Evolutionary conservation across 2,329 filamentous ascomycete genomes (phyloP).

Genomic region (Acrocalymma vagum): DNA sequence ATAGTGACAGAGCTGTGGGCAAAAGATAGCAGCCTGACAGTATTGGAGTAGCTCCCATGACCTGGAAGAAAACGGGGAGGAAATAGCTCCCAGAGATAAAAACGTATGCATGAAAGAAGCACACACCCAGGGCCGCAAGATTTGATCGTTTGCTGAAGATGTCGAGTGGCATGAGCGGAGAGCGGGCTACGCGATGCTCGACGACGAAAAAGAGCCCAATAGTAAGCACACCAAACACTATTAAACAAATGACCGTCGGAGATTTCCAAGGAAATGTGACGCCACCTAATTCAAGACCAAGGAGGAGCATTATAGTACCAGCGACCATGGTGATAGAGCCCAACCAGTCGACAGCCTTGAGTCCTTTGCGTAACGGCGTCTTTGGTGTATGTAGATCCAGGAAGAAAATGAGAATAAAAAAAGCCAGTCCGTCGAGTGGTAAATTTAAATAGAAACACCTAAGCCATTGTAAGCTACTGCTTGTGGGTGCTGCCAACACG

Average conservation of each 20-base stretch:
- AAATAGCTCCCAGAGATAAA: slow-evolving; percentile 84
- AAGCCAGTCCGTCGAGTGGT: slow-evolving; percentile 67
- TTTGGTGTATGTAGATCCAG: slow-evolving; percentile 73
- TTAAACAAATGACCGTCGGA: slow-evolving; percentile 76
- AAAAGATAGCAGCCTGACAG: slow-evolving; percentile 78
- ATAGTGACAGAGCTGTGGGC: slow-evolving; percentile 73
- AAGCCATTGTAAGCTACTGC: not conserved
- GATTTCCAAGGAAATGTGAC: slow-evolving; percentile 78
- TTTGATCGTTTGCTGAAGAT: slow-evolving; percentile 75
- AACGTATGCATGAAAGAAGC: slow-evolving; percentile 77
- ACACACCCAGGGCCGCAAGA: slow-evolving; percentile 69
- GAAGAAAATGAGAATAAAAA: slow-evolving; percentile 66
- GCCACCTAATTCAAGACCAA: slow-evolving; percentile 87
- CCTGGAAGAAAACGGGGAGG: slow-evolving; percentile 86
- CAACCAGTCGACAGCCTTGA: slow-evolving; percentile 72
- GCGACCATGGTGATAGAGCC: slow-evolving; percentile 74
- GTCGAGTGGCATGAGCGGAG: slow-evolving; percentile 78
- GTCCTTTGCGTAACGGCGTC: slow-evolving; percentile 68
- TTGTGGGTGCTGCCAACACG: not conserved
- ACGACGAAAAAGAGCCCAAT: slow-evolving; percentile 74
- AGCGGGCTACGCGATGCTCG: slow-evolving; percentile 77
- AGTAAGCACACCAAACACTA: slow-evolving; percentile 74
- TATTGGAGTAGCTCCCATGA: slow-evolving; percentile 73
- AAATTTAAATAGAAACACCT: slow-evolving; percentile 70
- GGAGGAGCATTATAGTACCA: slow-evolving; percentile 83